Percentiles rank a stretch among this genome's conserved stretches.
Evolutionary conservation across 208 protist genomes (phyloP).

Genomic region (Porcisia hertigi): DNA sequence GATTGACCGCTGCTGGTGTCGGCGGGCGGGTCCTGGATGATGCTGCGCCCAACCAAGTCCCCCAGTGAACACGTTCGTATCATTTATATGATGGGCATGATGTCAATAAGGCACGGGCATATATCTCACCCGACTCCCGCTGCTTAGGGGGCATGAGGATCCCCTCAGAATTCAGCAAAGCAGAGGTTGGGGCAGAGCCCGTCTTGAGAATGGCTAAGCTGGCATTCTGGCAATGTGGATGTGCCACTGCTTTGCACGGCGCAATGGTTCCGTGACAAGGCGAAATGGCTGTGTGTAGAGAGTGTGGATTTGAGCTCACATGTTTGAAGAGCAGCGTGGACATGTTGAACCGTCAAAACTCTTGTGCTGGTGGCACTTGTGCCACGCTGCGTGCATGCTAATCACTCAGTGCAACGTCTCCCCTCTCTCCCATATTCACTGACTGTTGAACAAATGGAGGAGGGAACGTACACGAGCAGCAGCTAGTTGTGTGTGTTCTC

Average conservation of each 20-base stretch:
- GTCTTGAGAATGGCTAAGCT: neutral
- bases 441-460: neutral
- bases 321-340: neutral
- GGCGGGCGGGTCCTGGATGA: neutral
- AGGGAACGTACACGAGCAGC: neutral
- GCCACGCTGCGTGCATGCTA: neutral
- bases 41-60: neutral
- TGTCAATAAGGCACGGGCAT: neutral
- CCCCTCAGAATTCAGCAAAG: neutral
- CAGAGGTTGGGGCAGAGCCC: neutral
- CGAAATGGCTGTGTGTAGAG: neutral
- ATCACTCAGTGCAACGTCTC: neutral
- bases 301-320: neutral
- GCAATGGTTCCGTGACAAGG: neutral
- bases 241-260: neutral
- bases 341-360: neutral
- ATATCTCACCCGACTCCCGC: neutral
- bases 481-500: neutral
- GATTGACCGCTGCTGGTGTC: neutral
- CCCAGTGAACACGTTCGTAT: neutral
- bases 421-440: too few species aligned
- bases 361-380: neutral
- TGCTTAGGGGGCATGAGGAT: neutral
- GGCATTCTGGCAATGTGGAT: neutral
- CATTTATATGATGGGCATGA: neutral